A percentile compares a stretch with the other conserved stretches of the same genome.
These are phyloP conservation scores for Golubevia pallescens DNA, from an alignment of 1,284 basidiomycete species.

Conservation along the genomic window DNA sequence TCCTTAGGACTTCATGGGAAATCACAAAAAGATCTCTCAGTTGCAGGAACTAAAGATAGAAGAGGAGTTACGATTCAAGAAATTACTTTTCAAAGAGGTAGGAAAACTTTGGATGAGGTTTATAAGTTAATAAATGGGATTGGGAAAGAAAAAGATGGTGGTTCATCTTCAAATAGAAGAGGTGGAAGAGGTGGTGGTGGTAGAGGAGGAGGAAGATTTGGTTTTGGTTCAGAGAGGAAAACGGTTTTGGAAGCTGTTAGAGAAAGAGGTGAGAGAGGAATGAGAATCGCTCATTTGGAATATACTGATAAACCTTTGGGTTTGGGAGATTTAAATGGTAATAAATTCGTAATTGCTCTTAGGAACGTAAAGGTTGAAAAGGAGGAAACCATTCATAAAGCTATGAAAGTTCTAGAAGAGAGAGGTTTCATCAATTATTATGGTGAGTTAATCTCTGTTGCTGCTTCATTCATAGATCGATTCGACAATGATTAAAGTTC, in stretches of 20 bases:
- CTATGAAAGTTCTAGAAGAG: slow-evolving; percentile 33
- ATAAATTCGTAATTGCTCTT: slow-evolving; percentile 56
- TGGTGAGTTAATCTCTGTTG: slow-evolving; percentile 9
- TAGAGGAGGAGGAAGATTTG: slow-evolving; percentile 17
- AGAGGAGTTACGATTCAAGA: slow-evolving; percentile 93
- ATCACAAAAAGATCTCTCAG: slow-evolving; percentile 78
- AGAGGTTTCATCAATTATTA: slow-evolving; percentile 61
- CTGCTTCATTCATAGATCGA: neutral
- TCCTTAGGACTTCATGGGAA: slow-evolving; percentile 60
- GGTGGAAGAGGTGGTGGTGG: slow-evolving; percentile 3
- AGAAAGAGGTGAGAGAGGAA: slow-evolving; percentile 19
- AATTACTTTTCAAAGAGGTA: slow-evolving; percentile 80
- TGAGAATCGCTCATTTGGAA: slow-evolving; percentile 52
- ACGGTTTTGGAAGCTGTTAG: neutral
- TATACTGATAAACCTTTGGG: slow-evolving; percentile 44
- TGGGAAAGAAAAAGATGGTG: too few relatives aligned
- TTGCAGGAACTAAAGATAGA: slow-evolving; percentile 98
- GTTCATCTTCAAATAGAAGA: too few relatives aligned
- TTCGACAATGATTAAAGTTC: neutral
- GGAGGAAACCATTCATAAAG: slow-evolving; percentile 15
- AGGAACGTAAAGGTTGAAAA: slow-evolving; percentile 36
- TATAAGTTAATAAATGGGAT: too few relatives aligned
- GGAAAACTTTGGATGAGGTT: slow-evolving; percentile 80
- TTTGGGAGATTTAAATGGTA: slow-evolving; percentile 52
- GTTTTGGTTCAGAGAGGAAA: neutral